A percentile compares a stretch with the other conserved stretches of the same genome.
Conservation (phyloP, 2,329 filamentous ascomycete genomes). For the Aspergillus phoenicis region DNA sequence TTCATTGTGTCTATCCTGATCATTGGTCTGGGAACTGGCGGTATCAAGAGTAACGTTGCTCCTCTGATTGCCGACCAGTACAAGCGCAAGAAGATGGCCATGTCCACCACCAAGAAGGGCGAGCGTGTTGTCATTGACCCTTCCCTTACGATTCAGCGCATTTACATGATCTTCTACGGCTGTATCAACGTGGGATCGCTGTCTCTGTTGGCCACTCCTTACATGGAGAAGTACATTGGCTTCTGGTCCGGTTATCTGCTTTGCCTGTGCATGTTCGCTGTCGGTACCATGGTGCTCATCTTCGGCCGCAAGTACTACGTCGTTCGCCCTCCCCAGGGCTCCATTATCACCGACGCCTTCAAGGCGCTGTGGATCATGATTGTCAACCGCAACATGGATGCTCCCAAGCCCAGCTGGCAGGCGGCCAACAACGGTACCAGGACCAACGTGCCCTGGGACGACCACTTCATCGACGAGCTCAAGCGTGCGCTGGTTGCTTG, state of each 20-base stretch:
- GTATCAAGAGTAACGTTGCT: constrained; percentile 68
- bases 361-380: constrained; percentile 60
- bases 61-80: constrained; percentile 69
- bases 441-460: constrained; percentile 61
- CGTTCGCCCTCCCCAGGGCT: constrained; percentile 60
- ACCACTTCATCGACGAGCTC: constrained; percentile 71
- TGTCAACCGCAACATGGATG: constrained; percentile 58
- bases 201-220: constrained; percentile 66
- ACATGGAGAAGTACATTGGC: constrained; percentile 67
- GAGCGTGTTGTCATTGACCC: constrained; percentile 67
- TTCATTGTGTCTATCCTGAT: constrained; percentile 61
- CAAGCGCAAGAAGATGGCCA: constrained; percentile 57
- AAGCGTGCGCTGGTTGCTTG: constrained; percentile 68
- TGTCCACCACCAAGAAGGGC: constrained; percentile 47
- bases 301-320: constrained; percentile 50
- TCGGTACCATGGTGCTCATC: constrained; percentile 60
- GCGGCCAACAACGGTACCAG: constrained; percentile 51
- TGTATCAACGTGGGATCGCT: constrained; percentile 75
- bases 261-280: constrained; percentile 64
- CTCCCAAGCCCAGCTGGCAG: constrained; percentile 68
- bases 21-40: constrained; percentile 68
- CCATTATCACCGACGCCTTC: constrained; percentile 68
- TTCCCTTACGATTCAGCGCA: constrained; percentile 65
- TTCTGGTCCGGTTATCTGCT: constrained; percentile 69
- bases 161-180: constrained; percentile 75